Evolutionary conservation across 179 eudicot genomes (phyloP).

Genomic region (Silene noctiflora): DNA sequence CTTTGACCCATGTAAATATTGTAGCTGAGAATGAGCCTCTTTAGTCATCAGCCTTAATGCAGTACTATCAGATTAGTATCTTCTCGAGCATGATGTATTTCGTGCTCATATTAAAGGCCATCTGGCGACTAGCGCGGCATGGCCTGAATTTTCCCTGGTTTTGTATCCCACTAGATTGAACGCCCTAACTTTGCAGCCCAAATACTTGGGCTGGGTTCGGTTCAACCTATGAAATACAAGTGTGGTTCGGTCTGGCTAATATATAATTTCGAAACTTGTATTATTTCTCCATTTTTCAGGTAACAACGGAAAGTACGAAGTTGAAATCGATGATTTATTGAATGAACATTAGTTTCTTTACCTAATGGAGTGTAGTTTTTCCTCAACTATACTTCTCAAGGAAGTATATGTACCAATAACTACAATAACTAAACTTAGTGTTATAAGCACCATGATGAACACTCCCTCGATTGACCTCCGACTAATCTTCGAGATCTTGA

Average conservation of each 20-base stretch:
- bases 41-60: neutral
- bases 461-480: conserved; percentile 13
- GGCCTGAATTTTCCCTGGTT: neutral
- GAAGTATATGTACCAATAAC: conserved; percentile 30
- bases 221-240: too few species aligned
- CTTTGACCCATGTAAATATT: conserved; percentile 22
- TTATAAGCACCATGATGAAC: conserved; percentile 17
- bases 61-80: neutral
- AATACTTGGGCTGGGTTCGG: neutral
- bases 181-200: neutral
- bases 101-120: neutral
- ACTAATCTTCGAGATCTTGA: conserved; percentile 23
- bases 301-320: neutral
- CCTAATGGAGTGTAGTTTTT: conserved; percentile 11
- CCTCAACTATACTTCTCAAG: conserved; percentile 21
- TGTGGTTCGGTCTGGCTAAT: too few species aligned
- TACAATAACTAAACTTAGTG: conserved; percentile 23
- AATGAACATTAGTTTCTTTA: neutral
- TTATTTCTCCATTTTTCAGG: too few species aligned
- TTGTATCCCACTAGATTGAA: neutral
- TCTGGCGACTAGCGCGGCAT: neutral
- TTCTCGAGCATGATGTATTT: neutral
- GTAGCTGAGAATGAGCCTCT: neutral
- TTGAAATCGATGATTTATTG: neutral
- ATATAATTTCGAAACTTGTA: too few species aligned